phyloP scores from a whole-genome alignment of 2,329 filamentous ascomycete genomes.

The Colletotrichum horii region DNA sequence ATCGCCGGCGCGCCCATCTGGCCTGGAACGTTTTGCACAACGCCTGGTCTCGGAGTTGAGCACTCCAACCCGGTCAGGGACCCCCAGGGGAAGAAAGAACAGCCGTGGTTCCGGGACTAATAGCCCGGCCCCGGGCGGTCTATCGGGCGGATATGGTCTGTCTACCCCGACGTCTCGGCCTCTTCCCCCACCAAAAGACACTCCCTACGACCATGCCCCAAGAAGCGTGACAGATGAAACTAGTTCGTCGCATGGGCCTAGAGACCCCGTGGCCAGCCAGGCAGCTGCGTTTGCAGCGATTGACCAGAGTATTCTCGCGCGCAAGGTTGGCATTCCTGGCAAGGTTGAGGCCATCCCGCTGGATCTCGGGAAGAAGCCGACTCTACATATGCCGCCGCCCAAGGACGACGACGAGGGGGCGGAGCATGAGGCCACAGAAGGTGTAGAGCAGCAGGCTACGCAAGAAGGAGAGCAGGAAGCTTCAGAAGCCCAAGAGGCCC shows the following conservation, averaged over 20 bases:
- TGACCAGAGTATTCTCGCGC: constrained; percentile 65
- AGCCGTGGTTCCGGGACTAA: constrained; percentile 34
- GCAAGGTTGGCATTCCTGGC: constrained; percentile 55
- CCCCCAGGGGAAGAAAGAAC: constrained; percentile 58
- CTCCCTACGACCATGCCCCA: constrained; percentile 41
- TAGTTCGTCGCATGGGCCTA: constrained; percentile 3
- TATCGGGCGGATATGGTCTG: constrained; percentile 31
- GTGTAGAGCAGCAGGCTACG: constrained; percentile 21
- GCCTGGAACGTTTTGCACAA: constrained; percentile 66
- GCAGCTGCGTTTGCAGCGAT: constrained; percentile 67
- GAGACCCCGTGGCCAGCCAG: constrained; percentile 50
- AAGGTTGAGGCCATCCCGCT: constrained; percentile 54
- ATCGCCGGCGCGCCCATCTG: constrained; percentile 60
- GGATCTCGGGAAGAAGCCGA: constrained; percentile 39
- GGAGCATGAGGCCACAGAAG: constrained; percentile 28
- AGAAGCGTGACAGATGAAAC: constrained; percentile 30
- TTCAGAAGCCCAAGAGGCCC: constrained; percentile 23
- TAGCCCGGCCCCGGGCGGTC: constrained; percentile 32
- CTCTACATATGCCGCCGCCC: constrained; percentile 18
- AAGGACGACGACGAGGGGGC: constrained; percentile 29
- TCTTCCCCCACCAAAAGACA: constrained; percentile 47
- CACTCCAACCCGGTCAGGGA: constrained; percentile 56
- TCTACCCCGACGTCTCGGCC: constrained; percentile 39
- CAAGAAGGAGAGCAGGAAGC: constrained; percentile 20
- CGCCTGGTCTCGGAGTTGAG: constrained; percentile 65